phyloP scores from a whole-genome alignment of 2,329 filamentous ascomycete genomes.

The Xylaria sp. region DNA sequence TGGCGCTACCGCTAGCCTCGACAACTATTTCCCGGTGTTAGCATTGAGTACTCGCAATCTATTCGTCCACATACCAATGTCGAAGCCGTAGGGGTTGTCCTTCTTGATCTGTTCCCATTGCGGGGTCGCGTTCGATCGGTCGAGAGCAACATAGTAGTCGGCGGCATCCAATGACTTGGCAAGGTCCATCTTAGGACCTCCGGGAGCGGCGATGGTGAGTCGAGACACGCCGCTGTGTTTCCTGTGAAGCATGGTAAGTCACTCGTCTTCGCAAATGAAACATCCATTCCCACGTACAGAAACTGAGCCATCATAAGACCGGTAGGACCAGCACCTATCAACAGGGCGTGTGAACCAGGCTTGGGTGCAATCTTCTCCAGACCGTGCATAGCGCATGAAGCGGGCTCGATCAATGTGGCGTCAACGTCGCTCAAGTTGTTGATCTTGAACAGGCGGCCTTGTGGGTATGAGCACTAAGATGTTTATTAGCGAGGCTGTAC shows the following conservation, averaged over 20 bases:
- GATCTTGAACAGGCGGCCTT: slow-evolving; percentile 71
- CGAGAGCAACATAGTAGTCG: slow-evolving; percentile 66
- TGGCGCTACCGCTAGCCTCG: slow-evolving; percentile 75
- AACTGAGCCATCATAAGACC: slow-evolving; percentile 63
- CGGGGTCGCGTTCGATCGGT: slow-evolving; percentile 63
- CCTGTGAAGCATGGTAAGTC: slow-evolving; percentile 31
- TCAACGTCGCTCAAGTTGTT: slow-evolving; percentile 74
- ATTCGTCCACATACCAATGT: slow-evolving; percentile 62
- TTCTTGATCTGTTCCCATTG: slow-evolving; percentile 72
- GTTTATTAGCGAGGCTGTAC: not conserved
- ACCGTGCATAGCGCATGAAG: slow-evolving; percentile 77
- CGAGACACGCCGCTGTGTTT: slow-evolving; percentile 73
- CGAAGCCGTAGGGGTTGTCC: slow-evolving; percentile 77
- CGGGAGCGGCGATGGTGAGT: slow-evolving; percentile 75
- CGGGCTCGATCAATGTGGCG: slow-evolving; percentile 76
- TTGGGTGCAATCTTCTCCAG: slow-evolving; percentile 75
- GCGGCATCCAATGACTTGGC: slow-evolving; percentile 68
- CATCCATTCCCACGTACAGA: slow-evolving; percentile 38
- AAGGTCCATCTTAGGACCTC: slow-evolving; percentile 76
- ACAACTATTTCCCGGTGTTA: slow-evolving; percentile 58
- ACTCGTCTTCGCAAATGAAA: not conserved
- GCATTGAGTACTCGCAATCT: not conserved
- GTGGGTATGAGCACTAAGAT: slow-evolving; percentile 58
- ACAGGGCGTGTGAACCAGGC: slow-evolving; percentile 71
- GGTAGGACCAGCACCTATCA: slow-evolving; percentile 75